Base-by-base conservation (phyloP, 192 early-diverging fungal genomes). In the Coemansia sp. region DNA sequence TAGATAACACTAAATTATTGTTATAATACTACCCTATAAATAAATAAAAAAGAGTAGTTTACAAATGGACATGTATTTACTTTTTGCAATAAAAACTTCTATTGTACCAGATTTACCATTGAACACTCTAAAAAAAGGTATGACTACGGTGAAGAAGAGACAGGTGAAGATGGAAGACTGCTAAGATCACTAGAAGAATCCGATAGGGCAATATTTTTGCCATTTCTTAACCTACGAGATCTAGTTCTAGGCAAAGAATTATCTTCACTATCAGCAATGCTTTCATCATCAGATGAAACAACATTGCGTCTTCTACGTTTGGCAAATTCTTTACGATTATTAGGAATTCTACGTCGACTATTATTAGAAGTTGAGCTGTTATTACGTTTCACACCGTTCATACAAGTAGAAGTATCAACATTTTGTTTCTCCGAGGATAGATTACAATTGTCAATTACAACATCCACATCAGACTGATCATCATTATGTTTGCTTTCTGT, bases 221-320 rank as follows among this genome's bases (percentile, higher is more conserved):
- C 54, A 55, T 55, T 55, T 10, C 29, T 9, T 10, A 24, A 30
- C 4, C 54, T 6, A 30, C 54, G 54, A 0, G 39, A 17, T 14
- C 54, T 30, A 55, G 23, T 55, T 30, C 24, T 27, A 2, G n/a
- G 54, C 20, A 2, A 0, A 11, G 21, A 11, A 55, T 53, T 6
- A 7, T 14, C n/a, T 22, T 39, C 21, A 33, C 30, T 32, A 27
- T 59, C 32, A 10, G 42, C 54, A 24, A 2, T 27, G 27, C 21
- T 62, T 27, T 56, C 33, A 31, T 66, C 77, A 1, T 84, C 53
- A 50, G 71, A 72, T 20, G 71, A 62, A 20, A 60, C 63, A 19
- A 70, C 51, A 39, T 67, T 65, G n/a, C 76, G 64, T 21, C 76
- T 58, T 64, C 64, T 51, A 25, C 68, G 53, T 61, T 68, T 68